Evolutionary conservation across 305 asterid genomes (phyloP), one percentile per base, ranked within the genome.

Genomic region (Solanum aculeatissimum): DNA sequence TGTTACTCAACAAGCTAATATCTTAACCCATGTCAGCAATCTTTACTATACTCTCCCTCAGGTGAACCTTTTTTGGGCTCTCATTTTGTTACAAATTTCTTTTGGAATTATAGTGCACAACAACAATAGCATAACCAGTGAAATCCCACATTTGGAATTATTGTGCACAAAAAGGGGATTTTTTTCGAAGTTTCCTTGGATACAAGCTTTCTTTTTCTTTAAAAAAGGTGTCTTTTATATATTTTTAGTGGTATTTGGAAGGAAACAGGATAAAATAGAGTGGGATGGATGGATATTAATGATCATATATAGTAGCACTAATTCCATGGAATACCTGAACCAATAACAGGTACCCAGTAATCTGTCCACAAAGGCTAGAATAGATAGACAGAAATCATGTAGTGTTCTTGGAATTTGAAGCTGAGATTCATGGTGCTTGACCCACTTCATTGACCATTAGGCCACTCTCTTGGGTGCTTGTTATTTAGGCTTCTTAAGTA

Each of bases 11-110:
- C 99, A 97, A 87, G 96, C 96, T 69, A 87, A 85, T 72, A 84
- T 86, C 68, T 94, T 97, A 7, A 84, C 97, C 19, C 99, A 95
- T 88, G 95, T 92, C 86, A 95, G 98, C 95, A 97, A 95, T 84
- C 47, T 93, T 23, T 97, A 89, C 86, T 91, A 93, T 89, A 58
- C 98, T 62, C 83, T 91, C 79, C 96, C 95, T 1, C 98, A 95
- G 99, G 99, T 95, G 16, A 70, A 58, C 38, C 47, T 19, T 14
- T 4, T 57, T 32, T 83, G 10, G 40, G 16, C 70, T 15, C 51
- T 58, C 40, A 21, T 53, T 53, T 27, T 57, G 21, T 14, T n/a
- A n/a, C n/a, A n/a, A n/a, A 19, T 83, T 78, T 57, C 42, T 66
- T 82, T 43, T 54, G 5, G 15, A 19, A 25, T 45, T 16, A 47